Evolutionary conservation across 371 early-diverging fungal genomes (phyloP).

Genomic region (Mortierella sp.): DNA sequence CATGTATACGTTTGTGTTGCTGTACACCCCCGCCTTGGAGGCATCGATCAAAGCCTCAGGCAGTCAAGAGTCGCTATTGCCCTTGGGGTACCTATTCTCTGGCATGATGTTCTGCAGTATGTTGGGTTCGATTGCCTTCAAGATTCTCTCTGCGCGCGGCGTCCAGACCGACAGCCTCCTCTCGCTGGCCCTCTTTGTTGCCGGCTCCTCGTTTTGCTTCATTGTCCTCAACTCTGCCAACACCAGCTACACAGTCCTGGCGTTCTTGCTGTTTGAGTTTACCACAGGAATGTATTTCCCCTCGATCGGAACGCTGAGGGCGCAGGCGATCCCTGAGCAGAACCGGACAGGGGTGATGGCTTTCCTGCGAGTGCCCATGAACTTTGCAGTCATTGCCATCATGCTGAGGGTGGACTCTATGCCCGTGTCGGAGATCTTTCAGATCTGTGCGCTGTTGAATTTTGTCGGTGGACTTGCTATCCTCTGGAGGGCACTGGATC

Average conservation of each 20-base stretch:
- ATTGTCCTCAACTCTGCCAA: slow-evolving; percentile 27
- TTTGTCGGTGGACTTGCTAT: slow-evolving; percentile 46
- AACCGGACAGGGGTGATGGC: slow-evolving; percentile 84
- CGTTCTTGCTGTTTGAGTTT: slow-evolving; percentile 74
- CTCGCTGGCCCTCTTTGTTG: slow-evolving; percentile 34
- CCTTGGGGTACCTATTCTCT: slow-evolving; percentile 75
- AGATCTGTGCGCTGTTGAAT: slow-evolving; percentile 61
- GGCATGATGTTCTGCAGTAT: slow-evolving; percentile 84
- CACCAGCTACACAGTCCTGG: slow-evolving; percentile 47
- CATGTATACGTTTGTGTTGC: slow-evolving; percentile 87
- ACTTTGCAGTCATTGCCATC: slow-evolving; percentile 78
- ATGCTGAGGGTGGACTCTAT: slow-evolving; percentile 69
- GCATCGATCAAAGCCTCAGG: slow-evolving; percentile 36
- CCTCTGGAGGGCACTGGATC: slow-evolving; percentile 49
- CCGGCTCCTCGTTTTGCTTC: slow-evolving; percentile 49
- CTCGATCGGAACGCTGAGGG: slow-evolving; percentile 74
- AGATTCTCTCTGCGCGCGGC: slow-evolving; percentile 54
- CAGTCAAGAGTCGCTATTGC: slow-evolving; percentile 43
- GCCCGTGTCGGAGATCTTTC: slow-evolving; percentile 59
- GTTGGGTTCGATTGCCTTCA: slow-evolving; percentile 78
- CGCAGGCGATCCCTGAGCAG: slow-evolving; percentile 79
- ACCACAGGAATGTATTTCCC: slow-evolving; percentile 86
- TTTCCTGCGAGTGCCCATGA: slow-evolving; percentile 82
- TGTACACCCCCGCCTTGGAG: slow-evolving; percentile 82
- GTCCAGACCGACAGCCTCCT: slow-evolving; percentile 39